phyloP scores from a whole-genome alignment of 176 grass and related monocot species.

The Cymbopogon citratus region DNA sequence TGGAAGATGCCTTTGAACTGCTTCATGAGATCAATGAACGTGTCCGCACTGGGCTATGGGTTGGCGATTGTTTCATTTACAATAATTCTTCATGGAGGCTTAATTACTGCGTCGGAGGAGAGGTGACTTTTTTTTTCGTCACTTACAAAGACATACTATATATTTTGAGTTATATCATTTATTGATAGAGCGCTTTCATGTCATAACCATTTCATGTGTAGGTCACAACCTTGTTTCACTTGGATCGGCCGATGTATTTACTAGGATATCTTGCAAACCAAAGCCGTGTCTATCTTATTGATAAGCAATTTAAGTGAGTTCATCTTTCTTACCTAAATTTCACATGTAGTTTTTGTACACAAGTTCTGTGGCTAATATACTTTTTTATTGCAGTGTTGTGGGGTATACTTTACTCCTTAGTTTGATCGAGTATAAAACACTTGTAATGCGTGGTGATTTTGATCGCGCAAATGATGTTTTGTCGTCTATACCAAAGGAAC shows the following conservation, averaged over 20 bases:
- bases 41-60: constrained; percentile 94
- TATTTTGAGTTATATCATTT: not conserved
- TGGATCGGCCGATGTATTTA: constrained; percentile 97
- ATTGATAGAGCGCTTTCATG: constrained; percentile 4
- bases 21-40: constrained; percentile 98
- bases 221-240: constrained; percentile 98
- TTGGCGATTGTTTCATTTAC: constrained; percentile 99
- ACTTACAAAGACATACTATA: not conserved
- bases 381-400: constrained; percentile 75
- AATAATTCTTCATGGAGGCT: constrained; percentile 95
- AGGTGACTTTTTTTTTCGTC: constrained; percentile 45
- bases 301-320: constrained; percentile 95
- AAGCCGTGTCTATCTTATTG: constrained; percentile 98
- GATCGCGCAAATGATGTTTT: constrained; percentile 76
- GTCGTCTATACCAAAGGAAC: constrained; percentile 89
- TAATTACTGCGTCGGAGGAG: constrained; percentile 97
- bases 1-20: constrained; percentile 98
- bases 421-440: constrained; percentile 98
- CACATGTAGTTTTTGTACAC: not conserved
- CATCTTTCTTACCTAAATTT: constrained; percentile 19
- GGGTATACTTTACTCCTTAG: constrained; percentile 95
- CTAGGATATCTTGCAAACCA: constrained; percentile 97
- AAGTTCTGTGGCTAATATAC: constrained; percentile 32
- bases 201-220: constrained; percentile 28
- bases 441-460: constrained; percentile 94